Evolutionary conservation across 345 rosid species (phyloP).

Genomic region (Conringia planisiliqua): DNA sequence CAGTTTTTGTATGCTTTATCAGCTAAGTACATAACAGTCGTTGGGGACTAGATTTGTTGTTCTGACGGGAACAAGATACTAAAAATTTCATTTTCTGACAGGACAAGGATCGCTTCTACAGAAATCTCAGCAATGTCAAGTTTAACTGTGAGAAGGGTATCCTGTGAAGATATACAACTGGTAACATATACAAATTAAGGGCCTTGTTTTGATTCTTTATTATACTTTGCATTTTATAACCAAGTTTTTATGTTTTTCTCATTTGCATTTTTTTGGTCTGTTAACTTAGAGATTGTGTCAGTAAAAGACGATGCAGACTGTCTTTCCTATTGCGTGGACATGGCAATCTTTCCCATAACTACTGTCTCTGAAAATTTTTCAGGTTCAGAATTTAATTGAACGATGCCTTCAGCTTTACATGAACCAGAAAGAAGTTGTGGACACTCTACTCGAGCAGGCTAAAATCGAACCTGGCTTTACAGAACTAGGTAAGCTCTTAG

Average conservation of each 20-base stretch:
- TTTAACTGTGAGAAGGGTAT: conserved; percentile 11
- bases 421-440: conserved; percentile 83
- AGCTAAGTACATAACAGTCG: too few species aligned
- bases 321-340: background rate
- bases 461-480: conserved; percentile 93
- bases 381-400: conserved; percentile 92
- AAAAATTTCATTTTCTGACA: background rate
- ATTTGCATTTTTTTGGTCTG: too few species aligned
- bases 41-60: too few species aligned
- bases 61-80: too few species aligned
- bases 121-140: background rate
- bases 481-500: conserved; percentile 56
- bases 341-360: too few species aligned
- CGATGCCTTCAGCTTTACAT: conserved; percentile 88
- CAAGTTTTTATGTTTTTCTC: too few species aligned
- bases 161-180: conserved; percentile 42
- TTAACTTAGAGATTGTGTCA: too few species aligned
- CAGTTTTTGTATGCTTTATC: too few species aligned
- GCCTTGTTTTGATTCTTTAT: background rate
- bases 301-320: background rate
- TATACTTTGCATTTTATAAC: too few species aligned
- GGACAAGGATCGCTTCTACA: background rate
- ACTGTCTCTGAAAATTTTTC: background rate
- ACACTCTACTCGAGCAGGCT: conserved; percentile 67
- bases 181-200: conserved; percentile 37